Base-by-base conservation (phyloP, 2,329 filamentous ascomycete genomes). In the Curvularia sp. region DNA sequence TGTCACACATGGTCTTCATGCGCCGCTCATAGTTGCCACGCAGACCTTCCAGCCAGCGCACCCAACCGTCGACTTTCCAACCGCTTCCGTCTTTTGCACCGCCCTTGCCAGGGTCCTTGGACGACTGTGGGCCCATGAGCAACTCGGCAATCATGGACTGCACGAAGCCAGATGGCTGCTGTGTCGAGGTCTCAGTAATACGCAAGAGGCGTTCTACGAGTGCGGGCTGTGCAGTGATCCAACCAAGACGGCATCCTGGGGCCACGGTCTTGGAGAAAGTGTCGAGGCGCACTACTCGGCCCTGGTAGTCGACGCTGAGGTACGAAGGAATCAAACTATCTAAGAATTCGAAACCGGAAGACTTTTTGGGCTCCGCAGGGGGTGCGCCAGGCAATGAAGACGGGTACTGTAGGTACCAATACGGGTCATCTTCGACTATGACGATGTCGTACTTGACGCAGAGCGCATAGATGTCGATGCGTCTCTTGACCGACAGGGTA, bases 251-350 rank as follows among this genome's bases (percentile, higher is more conserved):
- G 72, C 92, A 96, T 1, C 94, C 94, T 0, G 94, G 94, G 0
- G 93, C 93, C 18, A 97, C 85, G 0, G 92, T 96, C 80, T 98
- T 97, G 71, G 91, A 95, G 77, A 97, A 97, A 0, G 93, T 97
- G 76, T 97, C 94, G 3, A 97, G 84, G 47, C 93, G 89, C 57
- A 97, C 84, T 42, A 97, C 93, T 35, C 94, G 89, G 57, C 94
- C 94, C 68, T 97, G 90, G 20, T 86, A 85, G 73, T 97, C 94
- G 55, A 97, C 76, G 61, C 84, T 89, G 43, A 97, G 81, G 76
- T 91, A 97, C 0, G 91, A 95, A 0, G 92, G 93, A 3, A 89
- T 87, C 10, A 97, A 85, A 2, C 89, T 91, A 79, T 96, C 92
- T 55, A 97, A 81, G 78, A 93, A 97, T 1, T 84, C 80, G 69